Evolutionary conservation across 768 basidiomycete genomes (phyloP).

Genomic region (Mycena pura): DNA sequence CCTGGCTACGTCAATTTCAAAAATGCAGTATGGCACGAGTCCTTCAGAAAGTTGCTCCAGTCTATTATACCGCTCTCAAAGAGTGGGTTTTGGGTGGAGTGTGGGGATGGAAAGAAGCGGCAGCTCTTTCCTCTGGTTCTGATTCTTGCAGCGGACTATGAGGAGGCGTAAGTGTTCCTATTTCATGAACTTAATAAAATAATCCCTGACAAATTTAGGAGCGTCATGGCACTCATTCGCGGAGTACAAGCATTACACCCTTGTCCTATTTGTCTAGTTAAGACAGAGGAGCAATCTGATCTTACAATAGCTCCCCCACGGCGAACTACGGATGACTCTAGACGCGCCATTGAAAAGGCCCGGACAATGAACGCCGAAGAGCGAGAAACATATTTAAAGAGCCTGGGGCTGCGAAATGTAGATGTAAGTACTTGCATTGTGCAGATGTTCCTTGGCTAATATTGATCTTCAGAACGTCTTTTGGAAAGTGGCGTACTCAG

Average conservation of each 20-base stretch:
- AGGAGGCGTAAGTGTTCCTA: slow-evolving; percentile 50
- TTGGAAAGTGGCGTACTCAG: slow-evolving; percentile 42
- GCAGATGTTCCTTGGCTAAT: slow-evolving; percentile 8
- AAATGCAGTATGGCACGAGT: slow-evolving; percentile 35
- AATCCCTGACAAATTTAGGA: slow-evolving; percentile 29
- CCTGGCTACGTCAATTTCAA: slow-evolving; percentile 32
- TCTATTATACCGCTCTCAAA: slow-evolving; percentile 16
- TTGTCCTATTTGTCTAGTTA: slow-evolving; percentile 47
- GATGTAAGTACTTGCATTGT: slow-evolving; percentile 26
- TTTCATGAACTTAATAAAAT: background rate
- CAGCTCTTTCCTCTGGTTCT: slow-evolving; percentile 44
- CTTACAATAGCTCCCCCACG: slow-evolving; percentile 23
- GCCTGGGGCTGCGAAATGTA: slow-evolving; percentile 29
- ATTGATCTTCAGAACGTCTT: slow-evolving; percentile 44
- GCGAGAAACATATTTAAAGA: slow-evolving; percentile 31
- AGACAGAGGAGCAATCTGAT: slow-evolving; percentile 30
- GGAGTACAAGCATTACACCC: slow-evolving; percentile 38
- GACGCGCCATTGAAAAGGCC: slow-evolving; percentile 22
- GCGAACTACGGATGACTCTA: slow-evolving; percentile 24
- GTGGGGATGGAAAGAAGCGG: slow-evolving; percentile 35
- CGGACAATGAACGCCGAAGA: slow-evolving; percentile 10
- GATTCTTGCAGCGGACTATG: slow-evolving; percentile 49
- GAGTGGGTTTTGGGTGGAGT: slow-evolving; percentile 22
- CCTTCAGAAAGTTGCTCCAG: slow-evolving; percentile 30
- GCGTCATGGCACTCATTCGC: slow-evolving; percentile 45